Base-by-base conservation (phyloP, 257 asterid genomes). In the Penstemon eatonii region DNA sequence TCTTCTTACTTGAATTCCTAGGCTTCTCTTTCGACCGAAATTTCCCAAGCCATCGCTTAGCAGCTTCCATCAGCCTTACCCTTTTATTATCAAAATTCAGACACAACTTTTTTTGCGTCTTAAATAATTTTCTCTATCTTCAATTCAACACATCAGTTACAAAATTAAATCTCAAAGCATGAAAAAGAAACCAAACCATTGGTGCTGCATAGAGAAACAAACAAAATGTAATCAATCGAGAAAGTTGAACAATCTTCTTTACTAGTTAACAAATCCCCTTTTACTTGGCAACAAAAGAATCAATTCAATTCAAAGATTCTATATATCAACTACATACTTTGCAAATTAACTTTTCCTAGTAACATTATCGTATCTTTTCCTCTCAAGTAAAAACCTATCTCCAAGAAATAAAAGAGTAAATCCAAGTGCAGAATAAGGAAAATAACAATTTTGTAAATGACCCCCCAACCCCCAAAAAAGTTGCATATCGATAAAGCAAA, bases 11-110 rank as follows among this genome's bases (percentile, higher is more conserved):
- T 53, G 92, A 74, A 50, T 86, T 65, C 87, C 79, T 88, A 43
- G 75, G 83, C 80, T 90, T 92, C 66, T 89, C 98, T 77, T 84
- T 92, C 10, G 84, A 68, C 36, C 86, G 83, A 10, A 83, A 71
- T 60, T 74, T 86, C 13, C 90, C 86, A 72, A 88, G 84, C 85
- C 87, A 90, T 55, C 90, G 90, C 84, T 75, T 90, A 68, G 85
- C 71, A 51, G 84, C 61, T 61, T 92, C 98, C 98, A 92, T 92
- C 80, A 43, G 18, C 42, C 78, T 46, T 45, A 37, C 81, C 45
- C 56, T 74, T 57, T 52, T 69, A 58, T 67, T 66, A 69, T 68
- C 79, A 77, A 73, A 68, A 72, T 56, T 44, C 57, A 43, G 74
- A 66, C 67, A 11, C 68, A 38, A 65, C 45, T 62, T 70, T 13